Evolutionary conservation across 768 basidiomycete genomes (phyloP).

Genomic region (Leccinellum luteum): DNA sequence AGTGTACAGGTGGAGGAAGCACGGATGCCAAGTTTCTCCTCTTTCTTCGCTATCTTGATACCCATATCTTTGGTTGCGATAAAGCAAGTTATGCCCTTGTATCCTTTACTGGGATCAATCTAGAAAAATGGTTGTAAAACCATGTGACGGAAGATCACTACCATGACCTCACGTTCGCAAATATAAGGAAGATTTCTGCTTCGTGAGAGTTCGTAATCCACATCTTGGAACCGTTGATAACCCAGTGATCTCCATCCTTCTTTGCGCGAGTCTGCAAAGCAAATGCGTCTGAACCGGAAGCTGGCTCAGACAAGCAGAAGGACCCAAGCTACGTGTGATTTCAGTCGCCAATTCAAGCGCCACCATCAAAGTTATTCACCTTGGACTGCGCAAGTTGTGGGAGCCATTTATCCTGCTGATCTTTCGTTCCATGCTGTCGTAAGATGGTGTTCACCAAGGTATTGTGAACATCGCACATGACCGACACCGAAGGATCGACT

Average conservation of each 20-base stretch:
- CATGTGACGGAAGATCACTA: background rate
- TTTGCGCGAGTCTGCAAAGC: slow-evolving; percentile 91
- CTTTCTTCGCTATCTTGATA: slow-evolving; percentile 96
- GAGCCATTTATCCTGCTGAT: slow-evolving; percentile 85
- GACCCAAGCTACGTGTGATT: slow-evolving; percentile 70
- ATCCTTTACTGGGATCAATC: slow-evolving; percentile 88
- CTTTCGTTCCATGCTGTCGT: slow-evolving; percentile 79
- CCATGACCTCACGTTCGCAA: slow-evolving; percentile 76
- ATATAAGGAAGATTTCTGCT: slow-evolving; percentile 89
- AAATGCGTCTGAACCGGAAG: slow-evolving; percentile 95
- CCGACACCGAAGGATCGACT: slow-evolving; percentile 94
- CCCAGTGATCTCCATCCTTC: slow-evolving; percentile 81
- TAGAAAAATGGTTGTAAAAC: slow-evolving; percentile 26
- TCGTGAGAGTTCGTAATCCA: slow-evolving; percentile 97
- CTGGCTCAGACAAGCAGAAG: slow-evolving; percentile 92
- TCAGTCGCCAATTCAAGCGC: slow-evolving; percentile 3
- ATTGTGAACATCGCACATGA: slow-evolving; percentile 97
- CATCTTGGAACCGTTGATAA: slow-evolving; percentile 98
- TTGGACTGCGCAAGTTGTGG: slow-evolving; percentile 77
- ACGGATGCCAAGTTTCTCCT: slow-evolving; percentile 95
- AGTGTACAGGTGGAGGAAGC: slow-evolving; percentile 95
- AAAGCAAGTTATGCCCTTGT: slow-evolving; percentile 99
- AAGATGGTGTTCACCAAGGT: slow-evolving; percentile 96
- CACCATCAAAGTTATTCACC: slow-evolving; percentile 38
- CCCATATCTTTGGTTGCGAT: slow-evolving; percentile 96